Evolutionary conservation across 768 basidiomycete species (phyloP), one percentile per base, ranked within the genome.

Genomic region (Brasilioporus rufonigricans): DNA sequence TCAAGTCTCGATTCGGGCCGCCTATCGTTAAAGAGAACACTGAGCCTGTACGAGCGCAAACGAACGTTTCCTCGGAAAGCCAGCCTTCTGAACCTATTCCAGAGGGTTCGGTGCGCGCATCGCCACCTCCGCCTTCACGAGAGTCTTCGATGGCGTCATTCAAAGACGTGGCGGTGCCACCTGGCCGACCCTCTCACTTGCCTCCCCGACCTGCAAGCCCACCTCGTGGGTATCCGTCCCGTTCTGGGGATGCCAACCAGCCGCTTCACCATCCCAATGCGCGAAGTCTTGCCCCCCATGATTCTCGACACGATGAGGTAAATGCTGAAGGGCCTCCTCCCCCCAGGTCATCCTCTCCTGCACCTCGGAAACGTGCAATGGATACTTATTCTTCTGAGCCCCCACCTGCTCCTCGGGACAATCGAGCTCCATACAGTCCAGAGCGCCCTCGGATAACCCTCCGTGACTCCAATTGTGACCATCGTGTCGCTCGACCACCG

Each of bases 1-100:
- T 21, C 9, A 31, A 71, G 71, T 71, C 71, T 35, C 70, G 69
- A 10, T 71, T 71, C 29, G 69, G 69, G 6, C 69, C 69, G n/a
- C 69, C 69, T 3, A 52, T 71, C 18, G 36, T 47, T 31, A 68
- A 62, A 36, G 68, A 62, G 40, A 44, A 48, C 4, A 23, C 16
- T 2, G 63, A 68, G 12, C 44, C 52, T 24, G 36, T 23, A 21
- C 55, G 27, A 29, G 23, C 48, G 1, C 52, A 35, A n/a, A 44
- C 21, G 31, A 55, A 53, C 19, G 18, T 59, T 16, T 57, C 69
- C 13, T 51, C 52, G 7, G 69, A 67, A 12, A 62, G 60, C 44
- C 50, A 41, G 18, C 24, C 46, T 32, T 62, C 48, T 21, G 60
- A 56, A 19, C 57, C 47, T 8, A 27, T 50, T 3, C 58, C 38